A percentile compares a stretch with the other conserved stretches of the same genome.
Conservation (phyloP, 2,329 filamentous ascomycete species). For the Cylindrodendrum hubeiense region DNA sequence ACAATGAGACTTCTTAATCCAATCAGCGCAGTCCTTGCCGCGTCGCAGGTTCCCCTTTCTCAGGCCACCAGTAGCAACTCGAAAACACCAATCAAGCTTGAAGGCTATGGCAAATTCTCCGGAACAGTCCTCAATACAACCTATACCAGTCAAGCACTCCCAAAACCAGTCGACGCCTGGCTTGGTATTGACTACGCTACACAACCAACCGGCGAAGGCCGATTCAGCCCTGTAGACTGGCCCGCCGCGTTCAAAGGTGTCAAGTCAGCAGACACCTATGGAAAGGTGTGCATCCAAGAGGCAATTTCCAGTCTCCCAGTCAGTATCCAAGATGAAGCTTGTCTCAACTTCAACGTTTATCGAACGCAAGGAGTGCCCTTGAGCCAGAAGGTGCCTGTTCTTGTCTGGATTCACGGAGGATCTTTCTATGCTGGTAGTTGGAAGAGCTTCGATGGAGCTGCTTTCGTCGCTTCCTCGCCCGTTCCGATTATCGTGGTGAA, state of each 20-base stretch:
- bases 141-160: conserved; percentile 21
- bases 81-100: conserved; percentile 28
- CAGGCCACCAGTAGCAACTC: conserved; percentile 4
- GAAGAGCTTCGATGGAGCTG: conserved; percentile 51
- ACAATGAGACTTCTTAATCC: conserved; percentile 33
- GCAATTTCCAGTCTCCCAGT: conserved; percentile 20
- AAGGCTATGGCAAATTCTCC: conserved; percentile 36
- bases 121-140: conserved; percentile 36
- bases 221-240: conserved; percentile 56
- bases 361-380: conserved; percentile 49
- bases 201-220: conserved; percentile 54
- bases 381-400: conserved; percentile 51
- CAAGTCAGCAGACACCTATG: conserved; percentile 53
- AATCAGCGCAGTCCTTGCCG: conserved; percentile 29
- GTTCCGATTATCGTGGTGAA: conserved; percentile 58
- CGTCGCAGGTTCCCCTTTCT: conserved; percentile 19
- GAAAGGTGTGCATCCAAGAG: conserved; percentile 58
- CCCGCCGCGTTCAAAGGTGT: conserved; percentile 55
- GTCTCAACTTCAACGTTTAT: conserved; percentile 57
- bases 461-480: conserved; percentile 47
- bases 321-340: conserved; percentile 49
- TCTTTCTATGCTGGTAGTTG: conserved; percentile 50
- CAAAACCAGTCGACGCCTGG: conserved; percentile 57
- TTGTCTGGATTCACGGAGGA: conserved; percentile 57
- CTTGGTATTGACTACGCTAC: conserved; percentile 60